Conservation (phyloP, 176 grass and related monocot genomes). For the Oropetium thomaeum region DNA sequence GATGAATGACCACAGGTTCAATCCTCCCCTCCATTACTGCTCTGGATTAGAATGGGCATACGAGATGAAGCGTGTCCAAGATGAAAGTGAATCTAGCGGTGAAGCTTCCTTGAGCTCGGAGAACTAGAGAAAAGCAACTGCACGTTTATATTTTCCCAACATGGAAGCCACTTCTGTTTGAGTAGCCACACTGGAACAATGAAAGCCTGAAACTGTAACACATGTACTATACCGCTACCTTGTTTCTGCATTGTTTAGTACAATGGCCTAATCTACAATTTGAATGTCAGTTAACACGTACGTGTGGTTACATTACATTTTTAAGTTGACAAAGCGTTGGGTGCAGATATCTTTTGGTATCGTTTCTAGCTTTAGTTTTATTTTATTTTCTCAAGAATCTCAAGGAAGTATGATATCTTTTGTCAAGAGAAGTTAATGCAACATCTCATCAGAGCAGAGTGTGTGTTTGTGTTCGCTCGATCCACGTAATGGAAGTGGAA, state of each 20-base stretch:
- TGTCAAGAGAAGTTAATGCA: neutral
- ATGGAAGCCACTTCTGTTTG: neutral
- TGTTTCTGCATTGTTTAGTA: neutral
- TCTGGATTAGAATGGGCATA: slow-evolving; percentile 95
- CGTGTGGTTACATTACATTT: neutral
- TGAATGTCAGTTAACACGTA: neutral
- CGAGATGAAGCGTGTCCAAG: slow-evolving; percentile 77
- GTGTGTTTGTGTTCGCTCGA: no score
- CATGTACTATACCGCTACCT: neutral
- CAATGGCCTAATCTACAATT: neutral
- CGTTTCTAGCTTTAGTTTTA: neutral
- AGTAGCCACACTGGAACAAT: neutral
- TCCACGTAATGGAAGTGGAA: no score
- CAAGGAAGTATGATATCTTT: neutral
- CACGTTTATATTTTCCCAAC: neutral
- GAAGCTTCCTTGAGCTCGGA: slow-evolving; percentile 53
- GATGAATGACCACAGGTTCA: slow-evolving; percentile 92
- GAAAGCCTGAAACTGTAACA: neutral
- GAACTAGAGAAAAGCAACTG: slow-evolving; percentile 20
- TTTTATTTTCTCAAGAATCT: neutral
- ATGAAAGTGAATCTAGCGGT: slow-evolving; percentile 23
- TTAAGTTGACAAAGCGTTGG: neutral
- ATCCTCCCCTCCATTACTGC: slow-evolving; percentile 98
- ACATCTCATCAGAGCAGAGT: no score
- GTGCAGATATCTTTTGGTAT: neutral